phyloP scores from a whole-genome alignment of 176 grass and related monocot genomes.

The Avena atlantica region DNA sequence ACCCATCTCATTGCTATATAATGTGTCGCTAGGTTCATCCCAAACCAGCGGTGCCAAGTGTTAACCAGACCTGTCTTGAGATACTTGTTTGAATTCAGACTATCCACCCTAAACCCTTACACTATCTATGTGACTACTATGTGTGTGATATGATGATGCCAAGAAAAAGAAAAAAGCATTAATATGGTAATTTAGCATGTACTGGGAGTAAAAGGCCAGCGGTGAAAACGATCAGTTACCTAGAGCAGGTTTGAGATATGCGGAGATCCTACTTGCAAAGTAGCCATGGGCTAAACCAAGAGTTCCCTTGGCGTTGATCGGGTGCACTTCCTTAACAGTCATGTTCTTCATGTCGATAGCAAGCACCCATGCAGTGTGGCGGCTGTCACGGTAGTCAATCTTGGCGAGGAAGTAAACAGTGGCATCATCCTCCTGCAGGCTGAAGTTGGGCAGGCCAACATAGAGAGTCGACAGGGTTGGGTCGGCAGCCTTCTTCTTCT shows the following conservation, averaged over 20 bases:
- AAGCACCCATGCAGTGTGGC: not conserved
- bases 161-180: not conserved
- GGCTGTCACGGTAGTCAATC: not conserved
- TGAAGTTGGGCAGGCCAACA: not conserved
- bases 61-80: not conserved
- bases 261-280: not conserved
- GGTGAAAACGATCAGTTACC: not conserved
- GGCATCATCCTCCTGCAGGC: not conserved
- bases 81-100: not conserved
- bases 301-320: not conserved
- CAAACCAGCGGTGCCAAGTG: not conserved
- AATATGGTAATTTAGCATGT: not conserved
- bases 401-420: conserved; percentile 22
- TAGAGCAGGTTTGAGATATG: conserved; percentile 3
- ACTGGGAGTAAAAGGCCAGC: not conserved
- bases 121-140: not conserved
- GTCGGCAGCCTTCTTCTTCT: not conserved
- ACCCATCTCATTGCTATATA: not conserved
- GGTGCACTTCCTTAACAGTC: not conserved
- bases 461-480: conserved; percentile 11
- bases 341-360: not conserved
- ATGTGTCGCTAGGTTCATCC: not conserved
- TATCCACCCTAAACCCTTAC: conserved; percentile 4
- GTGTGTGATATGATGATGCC: conserved; percentile 1
- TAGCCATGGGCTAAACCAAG: not conserved